Base-by-base conservation (phyloP, 176 grass and related monocot genomes). In the Tillandsia leiboldiana region DNA sequence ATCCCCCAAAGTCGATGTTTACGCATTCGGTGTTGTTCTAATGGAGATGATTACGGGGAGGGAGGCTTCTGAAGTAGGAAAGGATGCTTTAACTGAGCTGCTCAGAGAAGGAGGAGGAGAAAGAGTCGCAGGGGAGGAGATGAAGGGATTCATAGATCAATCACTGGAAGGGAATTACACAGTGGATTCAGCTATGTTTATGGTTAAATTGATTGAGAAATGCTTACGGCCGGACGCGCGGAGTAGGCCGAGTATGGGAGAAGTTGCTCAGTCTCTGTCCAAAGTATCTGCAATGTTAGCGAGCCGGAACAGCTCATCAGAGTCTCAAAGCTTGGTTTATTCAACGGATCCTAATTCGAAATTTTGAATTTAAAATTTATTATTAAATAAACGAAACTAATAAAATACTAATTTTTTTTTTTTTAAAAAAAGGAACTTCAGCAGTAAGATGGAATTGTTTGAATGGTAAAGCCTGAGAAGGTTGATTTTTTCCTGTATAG, bases 31-130 rank as follows among this genome's bases (percentile, higher is more conserved):
- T 12, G 83, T 91, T 18, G 85, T 91, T 70, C 74, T 91, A 1
- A 81, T 96, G 48, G 75, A 91, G 86, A 86, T 88, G 69, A 20
- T 96, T 18, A 86, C 87, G 1, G 87, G 87, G 0, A 88, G 79
- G 52, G 85, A 64, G 28, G 72, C 48, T 1, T 24, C 22, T 14
- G 72, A 17, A 64, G 20, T 26, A 20, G 22, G 12, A 9, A 61
- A 76, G 11, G 57, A 53, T 2, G 26, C 14, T 0, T 3, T 85
- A 20, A 58, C 23, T n/a, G 63, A 63, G 6, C 14, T 79, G 10
- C 48, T 57, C 48, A 59, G 62, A 48, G 72, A 24, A 18, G 63
- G 49, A 22, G 24, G 24, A 24, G n/a, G 12, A n/a, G 17, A 42
- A 11, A 49, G 24, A 24, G 67, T 1, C 24, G 78, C 53, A 57